Conservation (phyloP, 441 rosid genomes). For the Raphanus hybrid region DNA sequence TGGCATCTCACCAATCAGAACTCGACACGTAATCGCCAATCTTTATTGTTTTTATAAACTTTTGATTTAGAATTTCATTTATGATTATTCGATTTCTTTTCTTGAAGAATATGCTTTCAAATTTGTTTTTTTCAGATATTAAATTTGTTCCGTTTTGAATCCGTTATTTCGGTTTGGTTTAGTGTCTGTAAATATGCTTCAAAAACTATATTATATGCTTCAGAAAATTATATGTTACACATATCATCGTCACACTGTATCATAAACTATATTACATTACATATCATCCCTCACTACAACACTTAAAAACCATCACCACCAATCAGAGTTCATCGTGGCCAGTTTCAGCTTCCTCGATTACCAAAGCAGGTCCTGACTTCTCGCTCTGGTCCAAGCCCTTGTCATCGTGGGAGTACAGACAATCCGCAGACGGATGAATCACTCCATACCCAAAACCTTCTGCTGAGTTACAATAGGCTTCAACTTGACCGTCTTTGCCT, state of each 20-base stretch:
- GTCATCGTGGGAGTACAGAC: conserved; percentile 72
- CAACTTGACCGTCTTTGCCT: conserved; percentile 45
- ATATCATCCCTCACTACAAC: conserved; percentile 33
- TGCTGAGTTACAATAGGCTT: conserved; percentile 88
- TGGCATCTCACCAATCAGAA: no score
- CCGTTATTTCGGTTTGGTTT: no score
- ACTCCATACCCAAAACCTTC: conserved; percentile 76
- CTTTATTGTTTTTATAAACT: no score
- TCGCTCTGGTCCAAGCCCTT: conserved; percentile 16
- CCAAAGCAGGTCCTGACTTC: conserved; percentile 8
- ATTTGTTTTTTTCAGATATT: no score
- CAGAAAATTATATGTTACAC: conserved; percentile 40
- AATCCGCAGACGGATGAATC: conserved; percentile 86
- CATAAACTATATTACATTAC: neutral
- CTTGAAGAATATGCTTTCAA: no score
- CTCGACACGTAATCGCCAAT: no score
- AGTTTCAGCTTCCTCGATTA: conserved; percentile 14
- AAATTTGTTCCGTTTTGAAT: no score
- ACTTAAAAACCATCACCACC: neutral
- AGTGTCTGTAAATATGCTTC: conserved; percentile 23
- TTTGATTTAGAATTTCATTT: no score
- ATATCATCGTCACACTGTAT: conserved; percentile 3
- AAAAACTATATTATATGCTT: conserved; percentile 41
- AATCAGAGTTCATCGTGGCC: conserved; percentile 29
- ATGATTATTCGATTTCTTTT: no score